Evolutionary conservation across 73 alveolate species (phyloP).

Genomic region (Tetrahymena malaccensis): DNA sequence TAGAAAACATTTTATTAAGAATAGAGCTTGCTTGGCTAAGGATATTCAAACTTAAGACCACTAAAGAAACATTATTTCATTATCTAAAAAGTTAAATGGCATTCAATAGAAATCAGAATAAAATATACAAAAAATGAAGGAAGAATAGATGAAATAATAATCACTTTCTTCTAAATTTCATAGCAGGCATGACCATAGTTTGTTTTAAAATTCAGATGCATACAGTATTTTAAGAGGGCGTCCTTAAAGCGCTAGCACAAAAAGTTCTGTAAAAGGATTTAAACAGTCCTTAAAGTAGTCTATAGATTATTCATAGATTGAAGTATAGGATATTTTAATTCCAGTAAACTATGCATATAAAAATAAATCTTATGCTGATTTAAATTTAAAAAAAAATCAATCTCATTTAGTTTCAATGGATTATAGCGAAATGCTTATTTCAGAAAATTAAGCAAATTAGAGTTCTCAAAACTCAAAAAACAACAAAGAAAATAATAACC

Average conservation of each 20-base stretch:
- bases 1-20: background rate
- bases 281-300: background rate
- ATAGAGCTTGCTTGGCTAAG: background rate
- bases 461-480: background rate
- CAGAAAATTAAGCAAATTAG: background rate
- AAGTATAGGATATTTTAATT: background rate
- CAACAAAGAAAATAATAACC: background rate
- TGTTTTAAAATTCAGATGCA: background rate
- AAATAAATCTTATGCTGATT: background rate
- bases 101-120: background rate
- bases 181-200: background rate
- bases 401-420: background rate
- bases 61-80: background rate
- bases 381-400: background rate
- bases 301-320: background rate
- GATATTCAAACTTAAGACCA: background rate
- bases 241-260: background rate
- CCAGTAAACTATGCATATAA: background rate
- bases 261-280: background rate
- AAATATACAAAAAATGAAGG: background rate
- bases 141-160: background rate
- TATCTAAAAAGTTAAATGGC: background rate
- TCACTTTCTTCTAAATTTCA: background rate
- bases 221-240: background rate
- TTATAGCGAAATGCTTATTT: background rate